Evolutionary conservation across 2,329 filamentous ascomycete genomes (phyloP).

Genomic region (Ophiostoma perfectum): DNA sequence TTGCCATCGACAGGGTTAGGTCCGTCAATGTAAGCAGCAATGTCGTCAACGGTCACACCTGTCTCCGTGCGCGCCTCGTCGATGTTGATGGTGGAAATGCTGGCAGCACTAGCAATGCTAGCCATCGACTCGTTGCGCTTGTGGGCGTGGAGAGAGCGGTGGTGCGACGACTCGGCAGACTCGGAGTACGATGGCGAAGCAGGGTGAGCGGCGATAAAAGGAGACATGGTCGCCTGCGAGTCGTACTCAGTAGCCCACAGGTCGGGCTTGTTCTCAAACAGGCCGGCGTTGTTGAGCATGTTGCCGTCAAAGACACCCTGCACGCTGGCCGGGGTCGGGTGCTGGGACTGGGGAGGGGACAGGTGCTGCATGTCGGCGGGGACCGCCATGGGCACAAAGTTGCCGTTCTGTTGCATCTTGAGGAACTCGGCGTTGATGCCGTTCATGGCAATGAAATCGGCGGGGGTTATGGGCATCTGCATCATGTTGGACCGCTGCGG

Average conservation of each 20-base stretch:
- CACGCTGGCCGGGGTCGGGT: constrained; percentile 49
- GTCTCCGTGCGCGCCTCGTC: constrained; percentile 67
- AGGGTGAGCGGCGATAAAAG: constrained; percentile 20
- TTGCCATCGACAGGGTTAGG: constrained; percentile 69
- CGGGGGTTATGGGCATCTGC: constrained; percentile 47
- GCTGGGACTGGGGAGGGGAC: constrained; percentile 47
- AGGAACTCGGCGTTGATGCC: constrained; percentile 35
- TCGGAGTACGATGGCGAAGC: constrained; percentile 21
- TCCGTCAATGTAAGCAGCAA: constrained; percentile 66
- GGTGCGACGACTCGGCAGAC: constrained; percentile 22
- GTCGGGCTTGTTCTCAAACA: constrained; percentile 43
- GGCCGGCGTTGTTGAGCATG: constrained; percentile 31
- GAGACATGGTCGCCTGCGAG: constrained; percentile 24
- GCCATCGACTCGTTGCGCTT: constrained; percentile 56
- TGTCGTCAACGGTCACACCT: constrained; percentile 81
- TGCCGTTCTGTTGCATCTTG: constrained; percentile 31
- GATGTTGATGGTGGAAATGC: constrained; percentile 58
- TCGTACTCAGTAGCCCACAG: constrained; percentile 33
- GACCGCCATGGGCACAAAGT: constrained; percentile 34
- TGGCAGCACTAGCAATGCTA: constrained; percentile 49
- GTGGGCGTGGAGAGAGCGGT: constrained; percentile 36
- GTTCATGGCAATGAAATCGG: constrained; percentile 50
- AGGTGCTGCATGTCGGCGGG: constrained; percentile 36
- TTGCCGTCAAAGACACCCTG: constrained; percentile 35
- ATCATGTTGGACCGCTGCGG: constrained; percentile 50